A percentile compares a stretch with the other conserved stretches of the same genome.
These are phyloP conservation scores for Cordyceps javanica DNA, from an alignment of 2,329 filamentous ascomycete genomes.

Conservation along the genomic window DNA sequence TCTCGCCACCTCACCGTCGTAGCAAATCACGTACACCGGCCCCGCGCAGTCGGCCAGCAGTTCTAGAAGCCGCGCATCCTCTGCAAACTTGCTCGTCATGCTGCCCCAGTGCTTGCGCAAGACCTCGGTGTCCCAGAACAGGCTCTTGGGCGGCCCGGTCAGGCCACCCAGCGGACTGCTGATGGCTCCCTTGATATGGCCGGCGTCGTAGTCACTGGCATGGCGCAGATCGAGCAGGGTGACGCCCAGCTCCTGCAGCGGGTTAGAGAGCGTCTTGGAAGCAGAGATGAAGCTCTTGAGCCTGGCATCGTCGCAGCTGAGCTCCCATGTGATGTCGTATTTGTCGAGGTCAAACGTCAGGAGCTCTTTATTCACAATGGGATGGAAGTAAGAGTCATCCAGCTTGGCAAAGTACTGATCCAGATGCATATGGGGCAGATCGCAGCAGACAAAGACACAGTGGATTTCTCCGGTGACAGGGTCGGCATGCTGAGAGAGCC, in stretches of 20 bases:
- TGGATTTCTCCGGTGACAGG: constrained; percentile 37
- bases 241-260: background rate
- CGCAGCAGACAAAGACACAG: constrained; percentile 56
- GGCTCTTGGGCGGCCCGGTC: background rate
- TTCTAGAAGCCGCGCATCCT: background rate
- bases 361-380: constrained; percentile 30
- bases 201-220: background rate
- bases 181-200: background rate
- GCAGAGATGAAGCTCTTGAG: background rate
- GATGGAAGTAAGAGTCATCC: constrained; percentile 14
- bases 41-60: background rate
- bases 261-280: background rate
- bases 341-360: constrained; percentile 44
- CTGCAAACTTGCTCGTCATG: background rate
- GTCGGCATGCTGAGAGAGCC: constrained; percentile 38
- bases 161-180: background rate
- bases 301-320: constrained; percentile 16
- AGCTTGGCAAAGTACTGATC: constrained; percentile 53
- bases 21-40: background rate
- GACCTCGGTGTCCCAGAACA: background rate
- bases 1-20: background rate
- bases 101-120: background rate
- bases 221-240: background rate
- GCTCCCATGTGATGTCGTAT: constrained; percentile 51
- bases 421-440: constrained; percentile 57